phyloP scores from a whole-genome alignment of 805 yeast species.

The Saccharomycopsis olivae region DNA sequence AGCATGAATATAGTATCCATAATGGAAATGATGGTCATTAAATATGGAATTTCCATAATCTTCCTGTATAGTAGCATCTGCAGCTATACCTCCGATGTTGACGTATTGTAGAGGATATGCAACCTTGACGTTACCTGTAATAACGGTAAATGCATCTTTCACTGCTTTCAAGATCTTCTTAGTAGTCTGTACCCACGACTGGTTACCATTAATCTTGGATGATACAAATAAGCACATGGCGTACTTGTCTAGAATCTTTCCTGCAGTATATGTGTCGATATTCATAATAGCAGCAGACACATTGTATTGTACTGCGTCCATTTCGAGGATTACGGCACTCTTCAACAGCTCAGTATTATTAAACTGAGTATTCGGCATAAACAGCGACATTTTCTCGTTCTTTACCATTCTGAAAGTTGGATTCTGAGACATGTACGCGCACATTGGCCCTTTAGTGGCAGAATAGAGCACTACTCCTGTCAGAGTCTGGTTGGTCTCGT shows the following conservation, averaged over 20 bases:
- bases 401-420: too few species aligned
- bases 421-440: too few species aligned
- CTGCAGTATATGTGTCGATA: conserved; percentile 39
- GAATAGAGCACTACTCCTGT: conserved; percentile 36
- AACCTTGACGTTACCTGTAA: conserved; percentile 34
- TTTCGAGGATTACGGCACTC: too few species aligned
- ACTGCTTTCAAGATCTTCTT: conserved; percentile 26
- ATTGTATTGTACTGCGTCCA: conserved; percentile 28
- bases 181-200: conserved; percentile 30
- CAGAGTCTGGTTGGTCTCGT: conserved; percentile 22
- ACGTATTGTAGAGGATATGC: conserved; percentile 43
- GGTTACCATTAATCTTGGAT: conserved; percentile 36
- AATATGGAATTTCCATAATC: conserved; percentile 70
- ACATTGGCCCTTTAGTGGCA: conserved; percentile 42
- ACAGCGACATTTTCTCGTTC: too few species aligned
- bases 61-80: conserved; percentile 35
- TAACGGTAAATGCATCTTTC: conserved; percentile 34
- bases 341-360: too few species aligned
- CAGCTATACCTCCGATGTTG: conserved; percentile 48
- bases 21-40: conserved; percentile 85
- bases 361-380: too few species aligned
- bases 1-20: conserved; percentile 73
- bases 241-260: conserved; percentile 45
- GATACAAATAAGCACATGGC: conserved; percentile 45
- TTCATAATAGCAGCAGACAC: conserved; percentile 31